phyloP scores from a whole-genome alignment of 2,329 filamentous ascomycete species.

The Cercospora citrullina region DNA sequence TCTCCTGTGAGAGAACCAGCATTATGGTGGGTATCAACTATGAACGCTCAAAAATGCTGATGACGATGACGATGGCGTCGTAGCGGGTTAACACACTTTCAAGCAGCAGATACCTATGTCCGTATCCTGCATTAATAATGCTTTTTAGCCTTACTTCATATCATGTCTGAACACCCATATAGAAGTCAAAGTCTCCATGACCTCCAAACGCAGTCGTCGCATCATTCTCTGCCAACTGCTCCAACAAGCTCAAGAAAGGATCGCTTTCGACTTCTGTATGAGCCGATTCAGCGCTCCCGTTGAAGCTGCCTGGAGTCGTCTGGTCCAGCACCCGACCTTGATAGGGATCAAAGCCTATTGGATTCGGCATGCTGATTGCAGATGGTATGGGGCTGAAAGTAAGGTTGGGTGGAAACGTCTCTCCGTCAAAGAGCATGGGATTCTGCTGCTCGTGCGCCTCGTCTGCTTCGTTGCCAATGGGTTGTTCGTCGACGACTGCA shows the following conservation, averaged over 20 bases:
- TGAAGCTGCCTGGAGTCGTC: slow-evolving; percentile 49
- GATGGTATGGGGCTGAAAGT: slow-evolving; percentile 34
- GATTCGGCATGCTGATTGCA: slow-evolving; percentile 9
- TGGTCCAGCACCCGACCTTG: slow-evolving; percentile 38
- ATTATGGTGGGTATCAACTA: background rate
- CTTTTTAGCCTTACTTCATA: background rate
- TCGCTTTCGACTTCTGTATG: slow-evolving; percentile 65
- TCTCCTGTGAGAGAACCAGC: slow-evolving; percentile 44
- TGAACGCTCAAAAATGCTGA: slow-evolving; percentile 12
- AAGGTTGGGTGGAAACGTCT: slow-evolving; percentile 46
- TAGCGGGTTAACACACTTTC: background rate
- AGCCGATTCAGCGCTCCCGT: slow-evolving; percentile 41
- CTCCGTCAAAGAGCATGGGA: slow-evolving; percentile 35
- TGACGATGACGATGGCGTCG: background rate
- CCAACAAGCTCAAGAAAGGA: slow-evolving; percentile 74
- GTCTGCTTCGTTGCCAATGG: slow-evolving; percentile 4
- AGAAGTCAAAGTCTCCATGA: slow-evolving; percentile 76
- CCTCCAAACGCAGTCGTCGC: slow-evolving; percentile 59
- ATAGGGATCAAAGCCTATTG: slow-evolving; percentile 27
- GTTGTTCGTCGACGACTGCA: slow-evolving; percentile 13
- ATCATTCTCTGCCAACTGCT: slow-evolving; percentile 82
- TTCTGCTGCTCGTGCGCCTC: slow-evolving; percentile 20
- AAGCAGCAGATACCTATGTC: background rate
- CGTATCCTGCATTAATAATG: background rate
- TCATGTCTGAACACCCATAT: slow-evolving; percentile 49